Percentiles rank a stretch among this genome's conserved stretches.
These are phyloP conservation scores for Salvia sclarea DNA, from an alignment of 305 asterid species.

Conservation along the genomic window DNA sequence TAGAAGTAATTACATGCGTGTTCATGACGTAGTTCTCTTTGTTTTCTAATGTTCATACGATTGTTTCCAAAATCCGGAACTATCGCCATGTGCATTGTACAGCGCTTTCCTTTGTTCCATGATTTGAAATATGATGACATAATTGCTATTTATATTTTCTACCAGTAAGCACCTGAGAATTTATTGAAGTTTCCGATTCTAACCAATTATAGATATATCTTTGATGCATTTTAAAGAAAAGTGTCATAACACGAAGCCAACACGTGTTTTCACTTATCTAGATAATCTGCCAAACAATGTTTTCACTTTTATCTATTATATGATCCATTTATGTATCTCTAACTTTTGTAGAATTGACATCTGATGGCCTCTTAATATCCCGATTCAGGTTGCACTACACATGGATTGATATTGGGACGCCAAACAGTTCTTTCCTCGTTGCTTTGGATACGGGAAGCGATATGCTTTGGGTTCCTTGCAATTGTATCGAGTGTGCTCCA, in stretches of 20 bases:
- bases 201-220: too few species aligned
- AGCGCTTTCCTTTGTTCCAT: neutral
- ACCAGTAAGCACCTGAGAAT: too few species aligned
- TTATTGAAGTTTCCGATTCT: too few species aligned
- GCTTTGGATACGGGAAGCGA: slow-evolving; percentile 90
- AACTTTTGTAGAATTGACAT: neutral
- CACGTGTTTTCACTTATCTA: too few species aligned
- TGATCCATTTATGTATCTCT: neutral
- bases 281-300: slow-evolving; percentile 4
- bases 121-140: neutral
- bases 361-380: slow-evolving; percentile 24
- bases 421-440: slow-evolving; percentile 75
- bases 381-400: slow-evolving; percentile 75
- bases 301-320: neutral
- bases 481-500: slow-evolving; percentile 73
- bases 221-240: too few species aligned
- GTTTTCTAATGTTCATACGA: slow-evolving; percentile 3
- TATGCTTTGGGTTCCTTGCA: slow-evolving; percentile 83
- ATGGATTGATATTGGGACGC: slow-evolving; percentile 84
- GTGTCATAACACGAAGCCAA: too few species aligned
- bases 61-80: neutral
- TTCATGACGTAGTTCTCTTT: slow-evolving; percentile 12
- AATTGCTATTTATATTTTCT: slow-evolving; percentile 3
- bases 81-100: neutral
- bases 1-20: slow-evolving; percentile 3